Conservation (phyloP, 768 basidiomycete genomes). For the Leccinum broughii region DNA sequence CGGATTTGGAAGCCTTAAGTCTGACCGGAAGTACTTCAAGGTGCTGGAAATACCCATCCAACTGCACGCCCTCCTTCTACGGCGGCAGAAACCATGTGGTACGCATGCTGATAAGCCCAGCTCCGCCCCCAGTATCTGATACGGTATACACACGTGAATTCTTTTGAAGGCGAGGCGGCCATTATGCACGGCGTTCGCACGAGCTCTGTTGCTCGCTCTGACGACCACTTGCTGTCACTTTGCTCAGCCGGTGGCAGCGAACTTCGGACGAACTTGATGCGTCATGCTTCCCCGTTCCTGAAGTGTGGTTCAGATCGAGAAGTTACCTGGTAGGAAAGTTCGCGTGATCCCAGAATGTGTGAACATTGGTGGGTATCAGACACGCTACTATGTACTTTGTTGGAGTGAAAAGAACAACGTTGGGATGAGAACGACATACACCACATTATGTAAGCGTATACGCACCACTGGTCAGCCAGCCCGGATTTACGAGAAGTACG, state of each 20-base stretch:
- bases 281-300: background rate
- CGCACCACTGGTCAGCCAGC: background rate
- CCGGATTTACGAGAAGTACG: too few species aligned
- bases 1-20: background rate
- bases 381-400: background rate
- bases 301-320: background rate
- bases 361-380: background rate
- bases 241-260: background rate
- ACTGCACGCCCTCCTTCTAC: background rate
- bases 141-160: background rate
- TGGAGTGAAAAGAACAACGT: background rate
- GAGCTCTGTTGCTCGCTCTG: background rate
- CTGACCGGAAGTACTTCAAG: background rate
- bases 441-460: background rate
- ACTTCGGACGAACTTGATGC: background rate
- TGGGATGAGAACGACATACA: background rate
- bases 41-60: background rate
- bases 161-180: background rate
- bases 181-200: background rate
- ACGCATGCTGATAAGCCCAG: background rate
- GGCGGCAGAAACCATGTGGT: background rate
- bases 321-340: background rate
- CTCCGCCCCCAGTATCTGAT: background rate
- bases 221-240: background rate
- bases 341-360: background rate